A percentile compares a stretch with the other conserved stretches of the same genome.
Evolutionary conservation across 371 early-diverging fungal species (phyloP).

Genomic region (Fennellomyces sp.): DNA sequence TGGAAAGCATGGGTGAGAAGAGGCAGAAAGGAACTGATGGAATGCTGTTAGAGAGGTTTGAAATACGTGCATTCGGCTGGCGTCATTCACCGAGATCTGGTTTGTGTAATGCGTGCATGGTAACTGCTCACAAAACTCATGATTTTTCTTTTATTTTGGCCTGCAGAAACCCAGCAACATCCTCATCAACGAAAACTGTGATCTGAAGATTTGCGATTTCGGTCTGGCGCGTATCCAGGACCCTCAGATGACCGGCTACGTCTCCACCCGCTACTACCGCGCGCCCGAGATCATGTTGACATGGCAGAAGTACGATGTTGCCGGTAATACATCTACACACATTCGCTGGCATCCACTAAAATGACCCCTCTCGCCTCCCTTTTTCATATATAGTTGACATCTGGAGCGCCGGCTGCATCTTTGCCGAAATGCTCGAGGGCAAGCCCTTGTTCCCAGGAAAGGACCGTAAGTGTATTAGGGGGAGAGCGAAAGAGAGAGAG

Average conservation of each 20-base stretch:
- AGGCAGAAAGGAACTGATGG: not conserved
- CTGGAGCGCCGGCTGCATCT: conserved; percentile 99
- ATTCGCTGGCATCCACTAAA: not conserved
- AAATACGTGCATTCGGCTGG: conserved; percentile 95
- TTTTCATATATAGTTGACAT: conserved; percentile 81
- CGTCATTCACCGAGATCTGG: conserved; percentile 94
- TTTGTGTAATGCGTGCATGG: conserved; percentile 20
- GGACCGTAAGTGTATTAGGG: conserved; percentile 75
- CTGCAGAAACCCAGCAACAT: conserved; percentile 95
- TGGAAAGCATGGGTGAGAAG: not conserved
- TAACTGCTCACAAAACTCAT: not conserved
- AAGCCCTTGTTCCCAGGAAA: conserved; percentile 97
- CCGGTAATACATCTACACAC: conserved; percentile 51
- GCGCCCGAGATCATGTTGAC: conserved; percentile 99
- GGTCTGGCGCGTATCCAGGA: conserved; percentile 94
- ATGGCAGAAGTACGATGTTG: conserved; percentile 96
- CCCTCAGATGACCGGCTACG: conserved; percentile 95
- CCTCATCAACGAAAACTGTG: conserved; percentile 94
- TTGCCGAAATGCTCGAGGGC: conserved; percentile 96
- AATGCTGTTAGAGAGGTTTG: conserved; percentile 67
- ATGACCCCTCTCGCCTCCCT: too few species aligned
- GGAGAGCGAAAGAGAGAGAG: not conserved
- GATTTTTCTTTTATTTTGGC: not conserved
- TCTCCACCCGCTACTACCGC: conserved; percentile 82
- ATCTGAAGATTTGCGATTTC: conserved; percentile 97